Conservation (phyloP, 177 flowering plant genomes). For the Vitis hybrid region DNA sequence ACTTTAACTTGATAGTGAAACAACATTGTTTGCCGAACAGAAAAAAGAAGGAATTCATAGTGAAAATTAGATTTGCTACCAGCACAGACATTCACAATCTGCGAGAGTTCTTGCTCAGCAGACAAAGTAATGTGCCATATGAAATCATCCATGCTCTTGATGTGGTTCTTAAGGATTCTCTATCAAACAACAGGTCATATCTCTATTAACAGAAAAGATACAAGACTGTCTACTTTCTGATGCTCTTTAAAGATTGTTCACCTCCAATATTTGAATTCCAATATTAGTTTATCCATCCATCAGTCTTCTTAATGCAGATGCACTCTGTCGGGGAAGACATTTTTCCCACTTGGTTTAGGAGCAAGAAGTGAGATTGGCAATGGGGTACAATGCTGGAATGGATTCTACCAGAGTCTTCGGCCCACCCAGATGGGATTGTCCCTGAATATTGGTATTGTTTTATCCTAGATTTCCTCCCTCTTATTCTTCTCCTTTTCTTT, state of each 20-base stretch:
- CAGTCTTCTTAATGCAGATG: neutral
- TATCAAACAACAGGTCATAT: neutral
- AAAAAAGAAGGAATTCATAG: neutral
- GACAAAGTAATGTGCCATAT: neutral
- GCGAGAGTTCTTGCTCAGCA: neutral
- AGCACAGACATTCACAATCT: conserved; percentile 1
- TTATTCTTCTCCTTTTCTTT: too few relatives aligned
- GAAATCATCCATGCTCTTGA: neutral
- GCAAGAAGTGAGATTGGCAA: neutral
- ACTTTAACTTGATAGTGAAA: neutral
- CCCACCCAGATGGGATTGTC: conserved; percentile 8
- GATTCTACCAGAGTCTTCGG: conserved; percentile 13
- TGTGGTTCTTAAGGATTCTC: conserved; percentile 1
- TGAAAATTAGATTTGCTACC: neutral
- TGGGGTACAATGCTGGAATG: conserved; percentile 6
- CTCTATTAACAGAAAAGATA: too few relatives aligned
- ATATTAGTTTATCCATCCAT: neutral
- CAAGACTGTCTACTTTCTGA: too few relatives aligned
- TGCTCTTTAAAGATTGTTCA: too few relatives aligned
- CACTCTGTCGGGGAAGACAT: neutral
- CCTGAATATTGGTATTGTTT: conserved; percentile 1
- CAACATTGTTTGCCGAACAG: neutral
- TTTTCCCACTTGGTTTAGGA: neutral
- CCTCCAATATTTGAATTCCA: neutral
- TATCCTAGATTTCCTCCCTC: neutral